phyloP scores from a whole-genome alignment of 2,329 filamentous ascomycete species.

The Scedosporium boydii region DNA sequence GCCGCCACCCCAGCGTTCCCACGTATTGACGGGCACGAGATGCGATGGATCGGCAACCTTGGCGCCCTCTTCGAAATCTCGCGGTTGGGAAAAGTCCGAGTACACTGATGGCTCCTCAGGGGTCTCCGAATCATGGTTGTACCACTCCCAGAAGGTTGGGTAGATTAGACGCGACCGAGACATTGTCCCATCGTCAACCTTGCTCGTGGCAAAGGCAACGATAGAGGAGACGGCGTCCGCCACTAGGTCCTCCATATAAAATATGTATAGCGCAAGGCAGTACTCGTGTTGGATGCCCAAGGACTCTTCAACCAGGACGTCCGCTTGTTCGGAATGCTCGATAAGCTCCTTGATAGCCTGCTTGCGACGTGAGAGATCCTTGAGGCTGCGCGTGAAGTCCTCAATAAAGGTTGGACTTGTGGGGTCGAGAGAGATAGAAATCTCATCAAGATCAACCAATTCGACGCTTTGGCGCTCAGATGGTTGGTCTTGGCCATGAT shows the following conservation, averaged over 20 bases:
- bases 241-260: conserved; percentile 1
- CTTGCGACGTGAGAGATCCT: background rate
- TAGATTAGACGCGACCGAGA: background rate
- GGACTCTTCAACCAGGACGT: background rate
- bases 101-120: background rate
- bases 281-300: conserved; percentile 3
- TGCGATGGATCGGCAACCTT: background rate
- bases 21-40: background rate
- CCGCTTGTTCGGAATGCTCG: background rate
- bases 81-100: background rate
- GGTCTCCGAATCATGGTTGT: background rate
- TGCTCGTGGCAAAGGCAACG: background rate
- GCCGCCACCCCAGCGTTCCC: background rate
- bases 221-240: background rate
- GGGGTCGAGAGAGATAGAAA: background rate
- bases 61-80: background rate
- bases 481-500: background rate
- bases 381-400: background rate
- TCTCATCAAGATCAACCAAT: background rate
- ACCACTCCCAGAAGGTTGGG: background rate
- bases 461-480: background rate
- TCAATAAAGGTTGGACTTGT: background rate
- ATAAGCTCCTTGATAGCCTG: background rate
- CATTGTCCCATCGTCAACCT: conserved; percentile 1
- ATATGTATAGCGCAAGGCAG: conserved; percentile 1